Evolutionary conservation across 2,329 filamentous ascomycete species (phyloP).

Genomic region (Fusarium sp.): DNA sequence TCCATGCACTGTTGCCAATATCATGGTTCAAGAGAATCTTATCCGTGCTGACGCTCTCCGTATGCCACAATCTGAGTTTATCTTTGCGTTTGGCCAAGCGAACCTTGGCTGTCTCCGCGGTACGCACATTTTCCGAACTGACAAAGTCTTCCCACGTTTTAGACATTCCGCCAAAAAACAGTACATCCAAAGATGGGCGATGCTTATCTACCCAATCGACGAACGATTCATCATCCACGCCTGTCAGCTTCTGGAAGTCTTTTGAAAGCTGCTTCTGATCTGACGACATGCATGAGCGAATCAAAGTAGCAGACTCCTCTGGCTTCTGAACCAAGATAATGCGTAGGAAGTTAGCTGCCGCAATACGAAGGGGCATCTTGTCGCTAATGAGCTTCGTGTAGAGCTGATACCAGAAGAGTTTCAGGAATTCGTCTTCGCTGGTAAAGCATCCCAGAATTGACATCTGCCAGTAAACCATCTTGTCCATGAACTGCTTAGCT

Average conservation of each 20-base stretch:
- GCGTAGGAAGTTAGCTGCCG: constrained; percentile 88
- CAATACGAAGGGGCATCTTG: constrained; percentile 73
- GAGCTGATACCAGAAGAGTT: constrained; percentile 90
- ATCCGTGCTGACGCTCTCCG: constrained; percentile 74
- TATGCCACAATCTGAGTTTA: constrained; percentile 82
- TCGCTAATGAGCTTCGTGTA: constrained; percentile 87
- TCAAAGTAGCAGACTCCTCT: constrained; percentile 78
- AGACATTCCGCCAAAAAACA: constrained; percentile 86
- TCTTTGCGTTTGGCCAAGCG: constrained; percentile 83
- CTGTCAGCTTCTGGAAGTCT: constrained; percentile 85
- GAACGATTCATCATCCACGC: constrained; percentile 90
- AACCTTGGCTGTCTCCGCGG: constrained; percentile 77
- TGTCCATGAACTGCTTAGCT: constrained; percentile 79
- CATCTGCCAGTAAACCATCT: constrained; percentile 95
- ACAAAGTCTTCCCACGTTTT: constrained; percentile 92
- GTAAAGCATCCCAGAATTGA: constrained; percentile 84
- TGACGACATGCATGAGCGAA: constrained; percentile 75
- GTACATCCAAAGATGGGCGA: constrained; percentile 77
- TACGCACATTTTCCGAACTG: constrained; percentile 80
- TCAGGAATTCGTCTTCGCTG: constrained; percentile 82
- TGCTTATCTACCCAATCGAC: constrained; percentile 89
- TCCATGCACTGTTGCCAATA: constrained; percentile 88
- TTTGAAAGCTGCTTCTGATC: constrained; percentile 78
- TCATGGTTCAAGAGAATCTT: constrained; percentile 85
- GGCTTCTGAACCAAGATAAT: constrained; percentile 95